These are phyloP conservation scores for Auricularia auricula-judae DNA, from an alignment of 768 basidiomycete species.

Conservation along the genomic window DNA sequence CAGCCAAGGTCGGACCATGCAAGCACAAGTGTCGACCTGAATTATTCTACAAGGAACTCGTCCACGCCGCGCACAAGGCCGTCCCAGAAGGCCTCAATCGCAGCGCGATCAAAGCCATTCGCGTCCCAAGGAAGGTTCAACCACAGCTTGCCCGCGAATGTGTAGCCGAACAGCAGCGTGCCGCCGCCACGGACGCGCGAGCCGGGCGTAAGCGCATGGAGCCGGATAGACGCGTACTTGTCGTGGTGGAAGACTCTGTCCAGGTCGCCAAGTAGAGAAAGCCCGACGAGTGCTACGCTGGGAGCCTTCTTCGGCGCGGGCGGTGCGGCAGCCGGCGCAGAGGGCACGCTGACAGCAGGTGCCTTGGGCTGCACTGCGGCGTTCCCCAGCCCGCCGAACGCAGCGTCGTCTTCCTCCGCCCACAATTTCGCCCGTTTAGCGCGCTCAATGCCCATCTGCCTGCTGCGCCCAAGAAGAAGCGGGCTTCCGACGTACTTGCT, in stretches of 20 bases:
- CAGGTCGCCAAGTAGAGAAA: constrained; percentile 77
- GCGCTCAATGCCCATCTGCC: constrained; percentile 57
- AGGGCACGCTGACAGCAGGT: not conserved
- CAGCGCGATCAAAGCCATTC: constrained; percentile 56
- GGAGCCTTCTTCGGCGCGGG: constrained; percentile 28
- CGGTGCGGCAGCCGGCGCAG: not conserved
- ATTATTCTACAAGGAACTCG: constrained; percentile 37
- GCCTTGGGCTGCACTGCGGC: not conserved
- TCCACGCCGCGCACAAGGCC: constrained; percentile 43
- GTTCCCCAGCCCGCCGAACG: not conserved
- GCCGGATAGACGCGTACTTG: constrained; percentile 39
- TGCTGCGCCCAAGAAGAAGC: constrained; percentile 49
- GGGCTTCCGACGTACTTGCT: constrained; percentile 47
- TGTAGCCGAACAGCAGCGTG: constrained; percentile 76
- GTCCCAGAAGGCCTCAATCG: constrained; percentile 57
- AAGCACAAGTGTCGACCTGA: not conserved
- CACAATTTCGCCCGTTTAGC: constrained; percentile 49
- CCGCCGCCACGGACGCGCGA: constrained; percentile 67
- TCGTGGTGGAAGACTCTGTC: constrained; percentile 71
- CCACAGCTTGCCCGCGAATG: constrained; percentile 65
- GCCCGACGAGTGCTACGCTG: constrained; percentile 56
- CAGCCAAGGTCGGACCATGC: not conserved
- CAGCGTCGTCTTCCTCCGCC: constrained; percentile 63
- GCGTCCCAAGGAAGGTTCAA: constrained; percentile 70
- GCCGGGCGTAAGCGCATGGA: constrained; percentile 73